phyloP scores from a whole-genome alignment of 352 stramenopile genomes.

The Phytophthora fragariaefolia region DNA sequence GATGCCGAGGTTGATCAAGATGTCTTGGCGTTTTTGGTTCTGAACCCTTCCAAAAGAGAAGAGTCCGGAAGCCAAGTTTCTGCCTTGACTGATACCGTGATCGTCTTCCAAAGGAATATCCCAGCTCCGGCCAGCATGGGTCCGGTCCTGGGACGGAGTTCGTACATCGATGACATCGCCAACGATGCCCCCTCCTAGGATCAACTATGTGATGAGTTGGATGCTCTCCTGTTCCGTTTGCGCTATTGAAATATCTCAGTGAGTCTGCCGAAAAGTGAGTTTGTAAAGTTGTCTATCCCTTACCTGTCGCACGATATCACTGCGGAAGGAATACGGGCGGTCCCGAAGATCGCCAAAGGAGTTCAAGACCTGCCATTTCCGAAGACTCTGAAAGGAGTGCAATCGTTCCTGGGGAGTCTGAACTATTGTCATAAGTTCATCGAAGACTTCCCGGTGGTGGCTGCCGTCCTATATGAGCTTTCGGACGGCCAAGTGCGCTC shows the following conservation, averaged over 20 bases:
- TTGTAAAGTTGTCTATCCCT: neutral
- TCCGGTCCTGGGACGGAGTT: constrained; percentile 3
- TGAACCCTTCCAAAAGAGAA: neutral
- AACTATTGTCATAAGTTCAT: too few species aligned
- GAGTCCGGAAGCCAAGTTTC: too few species aligned
- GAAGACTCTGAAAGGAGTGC: too few species aligned
- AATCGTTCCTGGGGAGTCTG: too few species aligned
- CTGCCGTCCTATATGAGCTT: too few species aligned
- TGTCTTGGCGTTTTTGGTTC: neutral
- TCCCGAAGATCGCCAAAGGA: too few species aligned
- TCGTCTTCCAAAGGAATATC: neutral
- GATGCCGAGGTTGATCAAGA: neutral
- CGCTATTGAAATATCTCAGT: constrained; percentile 3
- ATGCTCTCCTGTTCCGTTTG: neutral
- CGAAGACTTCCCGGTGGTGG: too few species aligned
- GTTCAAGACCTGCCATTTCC: too few species aligned
- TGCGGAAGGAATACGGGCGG: too few species aligned
- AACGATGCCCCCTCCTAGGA: neutral
- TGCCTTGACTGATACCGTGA: neutral
- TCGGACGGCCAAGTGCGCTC: too few species aligned
- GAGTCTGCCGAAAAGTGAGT: constrained; percentile 8
- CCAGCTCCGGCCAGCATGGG: neutral
- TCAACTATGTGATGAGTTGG: constrained; percentile 2
- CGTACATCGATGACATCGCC: constrained; percentile 10
- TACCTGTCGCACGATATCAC: neutral